Base-by-base conservation (phyloP, 1,284 basidiomycete species). In the Puccinia sorghi region DNA sequence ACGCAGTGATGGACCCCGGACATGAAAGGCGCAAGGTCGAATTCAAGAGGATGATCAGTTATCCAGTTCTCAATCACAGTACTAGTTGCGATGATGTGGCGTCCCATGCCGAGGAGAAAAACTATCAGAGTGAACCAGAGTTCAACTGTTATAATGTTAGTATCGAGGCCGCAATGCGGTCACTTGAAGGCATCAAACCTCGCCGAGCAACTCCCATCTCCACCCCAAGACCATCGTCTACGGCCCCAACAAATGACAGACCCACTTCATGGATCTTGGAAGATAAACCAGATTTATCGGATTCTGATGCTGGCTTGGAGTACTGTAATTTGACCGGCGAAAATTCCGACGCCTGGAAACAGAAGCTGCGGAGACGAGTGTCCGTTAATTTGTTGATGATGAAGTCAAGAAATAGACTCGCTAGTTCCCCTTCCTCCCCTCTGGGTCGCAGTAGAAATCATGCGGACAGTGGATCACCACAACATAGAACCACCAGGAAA, bases 1-100 rank as follows among this genome's bases (percentile, higher is more conserved):
- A 69, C 20, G 39, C 48, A 22, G 20, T 69, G 25, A 69, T 32
- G 15, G 46, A 69, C 22, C 66, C 27, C 15, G 66, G 20, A 15
- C 17, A 69, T 52, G 66, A 69, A 13, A 69, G 22, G n/a, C 66
- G 66, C 32, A 69, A 69, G 20, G 13, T 52, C 22, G 66, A 69
- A 52, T 72, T 72, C 50, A 72, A 72, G 41, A 56, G 54, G 39
- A 39, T 52, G 41, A 72, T 72, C 11, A 72, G 70, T 39, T 72
- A 72, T 57, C 70, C 70, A 57, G 56, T 72, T 5, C 52, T 57
- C 46, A 72, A 56, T 59, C 70, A 72, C 22, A 25, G 61, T 25
- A 39, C 66, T 22, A 69, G 66, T 32, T 46, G 66, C n/a, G 27
- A 69, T 22, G 25, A 69, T 69, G 32, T 32, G 7, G 4, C 48